phyloP scores from a whole-genome alignment of 805 yeast species.

The Komagataella mondaviorum region DNA sequence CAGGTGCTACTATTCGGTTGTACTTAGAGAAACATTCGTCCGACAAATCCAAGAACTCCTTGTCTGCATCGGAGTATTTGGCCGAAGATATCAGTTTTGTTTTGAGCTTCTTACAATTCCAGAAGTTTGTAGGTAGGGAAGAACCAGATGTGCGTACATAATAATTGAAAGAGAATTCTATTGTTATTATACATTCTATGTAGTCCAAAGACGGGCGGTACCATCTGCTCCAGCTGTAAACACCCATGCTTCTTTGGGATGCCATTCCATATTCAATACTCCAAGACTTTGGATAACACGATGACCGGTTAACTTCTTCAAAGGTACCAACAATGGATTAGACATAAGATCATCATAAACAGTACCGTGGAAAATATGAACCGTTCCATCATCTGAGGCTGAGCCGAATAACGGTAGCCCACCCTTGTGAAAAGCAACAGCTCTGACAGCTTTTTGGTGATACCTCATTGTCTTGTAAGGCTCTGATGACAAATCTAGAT shows the following conservation, averaged over 20 bases:
- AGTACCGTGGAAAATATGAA: constrained; percentile 92
- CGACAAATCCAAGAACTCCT: constrained; percentile 35
- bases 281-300: constrained; percentile 70
- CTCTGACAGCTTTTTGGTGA: constrained; percentile 89
- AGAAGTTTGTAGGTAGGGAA: constrained; percentile 64
- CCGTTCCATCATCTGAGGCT: constrained; percentile 86
- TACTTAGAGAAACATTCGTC: constrained; percentile 75
- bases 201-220: constrained; percentile 92
- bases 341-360: constrained; percentile 93
- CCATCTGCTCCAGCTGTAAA: constrained; percentile 97
- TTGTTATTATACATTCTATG: constrained; percentile 22
- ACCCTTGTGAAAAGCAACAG: constrained; percentile 75
- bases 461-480: constrained; percentile 94
- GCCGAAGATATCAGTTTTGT: constrained; percentile 48
- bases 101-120: constrained; percentile 53
- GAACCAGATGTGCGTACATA: constrained; percentile 85
- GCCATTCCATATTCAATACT: constrained; percentile 84
- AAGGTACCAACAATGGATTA: constrained; percentile 89
- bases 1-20: constrained; percentile 93
- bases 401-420: constrained; percentile 84
- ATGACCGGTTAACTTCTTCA: constrained; percentile 90
- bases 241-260: constrained; percentile 97
- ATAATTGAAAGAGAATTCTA: not conserved
- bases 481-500: constrained; percentile 73
- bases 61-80: constrained; percentile 55